Conservation (phyloP, 306 rosid species). For the Trifolium pratense region DNA sequence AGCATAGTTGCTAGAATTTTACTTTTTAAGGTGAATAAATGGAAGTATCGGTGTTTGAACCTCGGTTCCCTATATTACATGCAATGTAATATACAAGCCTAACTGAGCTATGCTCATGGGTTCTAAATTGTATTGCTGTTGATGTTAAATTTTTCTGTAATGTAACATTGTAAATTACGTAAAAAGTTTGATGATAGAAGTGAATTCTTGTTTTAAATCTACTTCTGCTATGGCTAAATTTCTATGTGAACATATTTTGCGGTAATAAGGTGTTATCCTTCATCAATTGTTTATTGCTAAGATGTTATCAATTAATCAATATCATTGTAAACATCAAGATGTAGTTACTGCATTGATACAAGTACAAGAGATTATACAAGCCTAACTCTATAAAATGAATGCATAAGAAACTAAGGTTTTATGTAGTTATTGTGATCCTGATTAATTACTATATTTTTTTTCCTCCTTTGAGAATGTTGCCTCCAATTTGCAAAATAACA, state of each 20-base stretch:
- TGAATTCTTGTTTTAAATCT: not conserved
- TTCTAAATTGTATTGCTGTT: not conserved
- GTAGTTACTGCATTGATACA: not conserved
- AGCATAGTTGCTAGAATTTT: too few relatives aligned
- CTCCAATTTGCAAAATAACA: not conserved
- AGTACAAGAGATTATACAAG: not conserved
- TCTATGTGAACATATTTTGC: not conserved
- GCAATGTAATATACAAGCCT: too few relatives aligned
- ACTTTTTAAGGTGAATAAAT: too few relatives aligned
- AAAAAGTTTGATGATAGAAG: not conserved
- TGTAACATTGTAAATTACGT: not conserved
- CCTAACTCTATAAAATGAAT: too few relatives aligned
- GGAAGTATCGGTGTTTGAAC: too few relatives aligned
- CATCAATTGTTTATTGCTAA: slow-evolving; percentile 1
- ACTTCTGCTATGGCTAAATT: not conserved
- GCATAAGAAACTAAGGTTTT: too few relatives aligned
- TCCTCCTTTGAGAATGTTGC: too few relatives aligned
- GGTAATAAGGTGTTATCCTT: not conserved
- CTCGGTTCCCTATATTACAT: too few relatives aligned
- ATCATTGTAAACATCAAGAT: not conserved
- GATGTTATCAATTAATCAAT: not conserved
- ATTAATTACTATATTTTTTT: too few relatives aligned
- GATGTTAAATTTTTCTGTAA: not conserved
- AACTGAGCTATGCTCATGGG: too few relatives aligned
- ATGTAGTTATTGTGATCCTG: too few relatives aligned